phyloP scores from a whole-genome alignment of 768 basidiomycete species.

The Boletus rubescentipes region DNA sequence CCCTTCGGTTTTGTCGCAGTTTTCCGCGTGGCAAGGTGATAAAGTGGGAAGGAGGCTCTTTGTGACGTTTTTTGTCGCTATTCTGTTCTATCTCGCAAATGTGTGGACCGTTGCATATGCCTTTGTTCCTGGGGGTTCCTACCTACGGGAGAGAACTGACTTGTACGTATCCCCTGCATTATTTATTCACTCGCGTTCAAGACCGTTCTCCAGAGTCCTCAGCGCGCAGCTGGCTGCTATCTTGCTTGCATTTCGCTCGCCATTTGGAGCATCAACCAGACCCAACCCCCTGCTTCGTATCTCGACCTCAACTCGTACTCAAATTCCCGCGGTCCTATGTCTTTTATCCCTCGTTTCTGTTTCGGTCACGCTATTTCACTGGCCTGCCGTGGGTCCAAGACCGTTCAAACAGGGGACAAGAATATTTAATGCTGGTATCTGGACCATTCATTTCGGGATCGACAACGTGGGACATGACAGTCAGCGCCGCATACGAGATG shows the following conservation, averaged over 20 bases:
- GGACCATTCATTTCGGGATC: conserved; percentile 90
- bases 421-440: conserved; percentile 80
- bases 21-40: conserved; percentile 37
- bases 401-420: conserved; percentile 65
- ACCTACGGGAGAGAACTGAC: conserved; percentile 76
- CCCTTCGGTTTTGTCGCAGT: conserved; percentile 51
- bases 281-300: conserved; percentile 7
- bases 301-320: conserved; percentile 24
- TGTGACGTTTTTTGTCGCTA: conserved; percentile 57
- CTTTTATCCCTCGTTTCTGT: conserved; percentile 48
- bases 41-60: conserved; percentile 52
- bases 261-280: conserved; percentile 10
- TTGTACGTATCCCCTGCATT: conserved; percentile 43
- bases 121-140: conserved; percentile 78
- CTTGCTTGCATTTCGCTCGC: conserved; percentile 47
- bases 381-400: conserved; percentile 47
- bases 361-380: conserved; percentile 51
- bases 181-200: background rate
- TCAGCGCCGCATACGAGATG: conserved; percentile 33
- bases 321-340: conserved; percentile 36
- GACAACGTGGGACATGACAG: conserved; percentile 36
- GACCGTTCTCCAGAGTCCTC: conserved; percentile 44
- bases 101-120: conserved; percentile 90
- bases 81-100: conserved; percentile 62
- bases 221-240: conserved; percentile 52